Percentiles rank a stretch among this genome's conserved stretches.
Evolutionary conservation across 192 early-diverging fungal genomes (phyloP).

Genomic region (Coemansia sp.): DNA sequence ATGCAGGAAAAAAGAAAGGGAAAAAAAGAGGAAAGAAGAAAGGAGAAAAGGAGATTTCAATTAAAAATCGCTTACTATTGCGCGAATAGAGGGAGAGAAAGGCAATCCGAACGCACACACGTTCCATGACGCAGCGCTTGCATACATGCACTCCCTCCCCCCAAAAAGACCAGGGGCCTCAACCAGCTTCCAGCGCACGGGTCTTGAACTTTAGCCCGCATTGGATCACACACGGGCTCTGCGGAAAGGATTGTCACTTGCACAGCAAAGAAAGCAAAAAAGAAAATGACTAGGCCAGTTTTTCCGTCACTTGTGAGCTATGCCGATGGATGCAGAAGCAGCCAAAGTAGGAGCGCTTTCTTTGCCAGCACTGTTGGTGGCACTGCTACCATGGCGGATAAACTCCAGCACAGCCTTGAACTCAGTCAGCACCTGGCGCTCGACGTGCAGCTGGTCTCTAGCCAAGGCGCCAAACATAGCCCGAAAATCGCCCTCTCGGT

Average conservation of each 20-base stretch:
- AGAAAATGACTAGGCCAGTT: background rate
- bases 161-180: background rate
- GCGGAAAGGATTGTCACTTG: background rate
- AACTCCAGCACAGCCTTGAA: conserved; percentile 45
- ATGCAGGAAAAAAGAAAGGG: background rate
- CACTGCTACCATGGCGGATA: conserved; percentile 20
- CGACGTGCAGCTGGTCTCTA: conserved; percentile 42
- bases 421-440: conserved; percentile 48
- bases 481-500: conserved; percentile 42
- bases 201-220: background rate
- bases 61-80: too few relatives aligned
- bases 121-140: background rate
- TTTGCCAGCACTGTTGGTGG: conserved; percentile 4
- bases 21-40: background rate
- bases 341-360: background rate
- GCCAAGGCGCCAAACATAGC: conserved; percentile 45
- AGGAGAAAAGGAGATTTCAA: background rate
- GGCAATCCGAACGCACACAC: background rate
- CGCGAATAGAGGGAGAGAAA: background rate
- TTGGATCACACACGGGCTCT: background rate
- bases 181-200: background rate
- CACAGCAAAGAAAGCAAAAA: background rate
- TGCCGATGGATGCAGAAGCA: background rate
- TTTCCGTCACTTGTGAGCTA: background rate
- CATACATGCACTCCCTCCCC: background rate